Evolutionary conservation across 495 filamentous ascomycete species (phyloP).

Genomic region (Immersiella caudata): DNA sequence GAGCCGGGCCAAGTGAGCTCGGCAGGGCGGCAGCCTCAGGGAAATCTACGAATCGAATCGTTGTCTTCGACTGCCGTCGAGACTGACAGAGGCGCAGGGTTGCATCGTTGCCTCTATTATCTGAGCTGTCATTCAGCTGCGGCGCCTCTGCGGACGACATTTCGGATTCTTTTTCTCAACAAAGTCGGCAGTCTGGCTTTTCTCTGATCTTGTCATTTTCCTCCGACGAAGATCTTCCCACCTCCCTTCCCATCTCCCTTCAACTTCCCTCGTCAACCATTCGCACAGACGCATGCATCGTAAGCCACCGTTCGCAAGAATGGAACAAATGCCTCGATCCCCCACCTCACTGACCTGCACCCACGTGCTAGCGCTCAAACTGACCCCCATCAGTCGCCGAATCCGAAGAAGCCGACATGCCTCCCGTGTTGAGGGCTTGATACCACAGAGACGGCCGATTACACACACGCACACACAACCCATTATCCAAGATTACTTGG

Average conservation of each 20-base stretch:
- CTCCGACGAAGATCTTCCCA: not conserved
- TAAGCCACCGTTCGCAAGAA: conserved; percentile 7
- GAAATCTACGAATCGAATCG: conserved; percentile 15
- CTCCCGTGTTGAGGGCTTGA: not conserved
- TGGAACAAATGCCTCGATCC: not conserved
- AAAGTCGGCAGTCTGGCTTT: not conserved
- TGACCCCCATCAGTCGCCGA: conserved; percentile 3
- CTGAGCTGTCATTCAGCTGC: conserved; percentile 1
- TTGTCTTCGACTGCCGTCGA: not conserved
- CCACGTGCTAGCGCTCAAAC: not conserved
- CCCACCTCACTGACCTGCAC: not conserved
- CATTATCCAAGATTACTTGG: conserved; percentile 17
- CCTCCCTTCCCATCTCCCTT: no score
- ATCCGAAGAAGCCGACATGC: not conserved
- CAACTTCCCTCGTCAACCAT: not conserved
- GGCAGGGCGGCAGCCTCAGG: not conserved
- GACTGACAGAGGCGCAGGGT: not conserved
- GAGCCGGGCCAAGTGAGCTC: not conserved
- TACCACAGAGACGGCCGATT: not conserved
- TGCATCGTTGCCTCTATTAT: not conserved
- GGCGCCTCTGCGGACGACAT: not conserved
- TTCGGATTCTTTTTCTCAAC: not conserved
- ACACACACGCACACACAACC: not conserved
- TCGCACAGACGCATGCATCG: not conserved
- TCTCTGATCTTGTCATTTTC: not conserved